Base-by-base conservation (phyloP, 352 stramenopile species). In the Peronospora destructor region DNA sequence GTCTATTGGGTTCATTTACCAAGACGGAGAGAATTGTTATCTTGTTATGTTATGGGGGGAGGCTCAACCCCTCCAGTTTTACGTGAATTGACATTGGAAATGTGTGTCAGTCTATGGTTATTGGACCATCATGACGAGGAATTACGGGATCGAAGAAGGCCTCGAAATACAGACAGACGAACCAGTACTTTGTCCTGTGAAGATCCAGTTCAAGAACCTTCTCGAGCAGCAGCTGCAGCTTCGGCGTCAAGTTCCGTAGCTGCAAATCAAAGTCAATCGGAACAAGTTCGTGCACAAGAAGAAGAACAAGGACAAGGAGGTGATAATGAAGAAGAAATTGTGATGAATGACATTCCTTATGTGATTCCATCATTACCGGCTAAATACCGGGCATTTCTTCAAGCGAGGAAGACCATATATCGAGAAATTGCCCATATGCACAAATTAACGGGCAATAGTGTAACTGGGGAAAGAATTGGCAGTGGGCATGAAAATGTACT, bases 391-490 rank as follows among this genome's bases (percentile, higher is more conserved):
- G 65, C 78, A 11, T 98, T 97, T 71, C 49, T 98, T 4, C 72
- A 88, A 65, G 91, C 92, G 43, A 69, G 95, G 17, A 84, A 91
- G 50, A 87, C 85, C 37, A 96, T 96, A 29, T 98, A 92, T 40
- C 88, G 95, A 9, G 95, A 98, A 67, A 97, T 98, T 39, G 79
- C 89, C 11, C 94, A 97, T 63, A 98, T 98, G 95, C 75, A 93
- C 70, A 87, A 90, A 44, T 71, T 93, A 39, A 90, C 83, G 26
- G 83, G 83, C 32, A 90, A 93, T 50, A 87, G 73, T 11, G 66
- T 88, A 13, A 83, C 71, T 13, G 79, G 82, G 1, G 64, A 76
- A 28, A 49, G 94, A 62, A 77, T 73, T 40, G 71, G 73, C 39
- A 68, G 87, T 23, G 85, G 91, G n/a, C 94, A 98, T 56, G 64